phyloP scores from a whole-genome alignment of 306 rosid species.

The Sechiopsis laciniata region DNA sequence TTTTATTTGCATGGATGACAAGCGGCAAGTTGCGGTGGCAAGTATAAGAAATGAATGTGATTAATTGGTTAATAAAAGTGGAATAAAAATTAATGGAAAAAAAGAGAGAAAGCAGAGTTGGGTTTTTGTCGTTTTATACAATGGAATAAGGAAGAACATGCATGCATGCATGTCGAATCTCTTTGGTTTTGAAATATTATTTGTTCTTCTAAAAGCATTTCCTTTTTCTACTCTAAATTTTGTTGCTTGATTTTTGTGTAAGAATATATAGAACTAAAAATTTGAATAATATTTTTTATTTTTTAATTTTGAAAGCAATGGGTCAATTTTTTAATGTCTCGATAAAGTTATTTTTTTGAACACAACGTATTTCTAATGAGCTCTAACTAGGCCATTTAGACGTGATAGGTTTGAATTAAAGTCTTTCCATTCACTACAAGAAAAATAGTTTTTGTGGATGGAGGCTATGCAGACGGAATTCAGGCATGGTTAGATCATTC shows the following conservation, averaged over 20 bases:
- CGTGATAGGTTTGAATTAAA: background rate
- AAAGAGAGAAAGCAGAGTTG: background rate
- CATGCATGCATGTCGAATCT: background rate
- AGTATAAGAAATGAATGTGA: conserved; percentile 3
- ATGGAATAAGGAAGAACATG: conserved; percentile 19
- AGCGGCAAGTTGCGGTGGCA: conserved; percentile 1
- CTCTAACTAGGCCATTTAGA: too few relatives aligned
- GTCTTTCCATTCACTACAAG: background rate
- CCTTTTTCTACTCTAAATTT: background rate
- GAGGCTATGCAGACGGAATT: too few relatives aligned
- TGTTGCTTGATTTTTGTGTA: background rate
- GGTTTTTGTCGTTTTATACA: background rate
- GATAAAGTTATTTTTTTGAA: background rate
- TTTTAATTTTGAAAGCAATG: too few relatives aligned
- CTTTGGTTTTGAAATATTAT: background rate
- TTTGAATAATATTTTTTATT: too few relatives aligned
- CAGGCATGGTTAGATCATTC: too few relatives aligned
- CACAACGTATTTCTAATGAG: too few relatives aligned
- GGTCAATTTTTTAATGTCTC: background rate
- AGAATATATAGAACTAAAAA: background rate
- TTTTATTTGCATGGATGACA: conserved; percentile 18
- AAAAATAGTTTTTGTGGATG: too few relatives aligned
- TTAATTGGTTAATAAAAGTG: background rate
- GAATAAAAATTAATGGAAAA: background rate
- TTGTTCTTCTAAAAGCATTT: background rate